Conservation (phyloP, 306 rosid species). For the Carpinus fangiana region DNA sequence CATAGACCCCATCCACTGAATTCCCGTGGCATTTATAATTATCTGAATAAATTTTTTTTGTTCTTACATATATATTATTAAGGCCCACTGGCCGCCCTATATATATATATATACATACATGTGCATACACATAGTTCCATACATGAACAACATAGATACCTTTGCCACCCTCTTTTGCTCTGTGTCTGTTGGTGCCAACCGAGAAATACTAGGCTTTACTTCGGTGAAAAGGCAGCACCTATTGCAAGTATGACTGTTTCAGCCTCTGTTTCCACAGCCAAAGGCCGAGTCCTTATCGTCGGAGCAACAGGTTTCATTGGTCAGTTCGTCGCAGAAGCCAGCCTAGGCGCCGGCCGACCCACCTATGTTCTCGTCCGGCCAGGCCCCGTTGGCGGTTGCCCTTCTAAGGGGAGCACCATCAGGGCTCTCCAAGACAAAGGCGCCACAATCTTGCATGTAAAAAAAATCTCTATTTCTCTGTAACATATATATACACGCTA, state of each 20-base stretch:
- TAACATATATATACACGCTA: not conserved
- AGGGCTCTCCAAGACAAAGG: slow-evolving; percentile 56
- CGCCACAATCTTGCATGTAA: slow-evolving; percentile 50
- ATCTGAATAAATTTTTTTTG: no score
- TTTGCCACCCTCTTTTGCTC: no score
- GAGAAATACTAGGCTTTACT: not conserved
- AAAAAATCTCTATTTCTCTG: not conserved
- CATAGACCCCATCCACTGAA: no score
- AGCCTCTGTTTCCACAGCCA: slow-evolving; percentile 14
- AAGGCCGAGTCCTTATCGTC: slow-evolving; percentile 39
- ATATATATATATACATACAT: no score
- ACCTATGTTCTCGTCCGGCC: slow-evolving; percentile 54
- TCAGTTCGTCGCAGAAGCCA: slow-evolving; percentile 54
- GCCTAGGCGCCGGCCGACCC: slow-evolving; percentile 38
- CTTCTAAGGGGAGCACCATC: slow-evolving; percentile 35
- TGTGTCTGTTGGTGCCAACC: not conserved
- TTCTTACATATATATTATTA: no score
- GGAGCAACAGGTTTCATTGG: slow-evolving; percentile 79
- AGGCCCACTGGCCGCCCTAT: not conserved
- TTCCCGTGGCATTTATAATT: no score
- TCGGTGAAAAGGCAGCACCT: not conserved
- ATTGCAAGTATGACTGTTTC: slow-evolving; percentile 43
- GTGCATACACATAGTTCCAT: no score
- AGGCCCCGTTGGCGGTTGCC: not conserved
- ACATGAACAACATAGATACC: not conserved